phyloP scores from a whole-genome alignment of 768 basidiomycete genomes.

The Calocybe cyanea region DNA sequence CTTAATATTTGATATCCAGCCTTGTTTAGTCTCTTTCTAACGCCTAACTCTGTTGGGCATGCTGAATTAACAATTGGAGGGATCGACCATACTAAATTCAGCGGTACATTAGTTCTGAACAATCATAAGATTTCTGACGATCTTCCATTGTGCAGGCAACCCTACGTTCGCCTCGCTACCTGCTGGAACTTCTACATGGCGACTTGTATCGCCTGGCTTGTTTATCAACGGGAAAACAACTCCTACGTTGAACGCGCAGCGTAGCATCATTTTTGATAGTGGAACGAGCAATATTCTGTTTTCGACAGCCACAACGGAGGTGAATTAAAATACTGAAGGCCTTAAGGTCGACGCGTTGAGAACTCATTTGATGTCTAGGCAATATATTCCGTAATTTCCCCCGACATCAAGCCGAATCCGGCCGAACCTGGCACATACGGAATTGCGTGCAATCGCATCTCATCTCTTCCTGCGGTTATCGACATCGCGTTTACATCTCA shows the following conservation, averaged over 20 bases:
- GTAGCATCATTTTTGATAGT: conserved; percentile 53
- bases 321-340: conserved; percentile 16
- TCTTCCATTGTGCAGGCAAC: conserved; percentile 26
- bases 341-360: too few species aligned
- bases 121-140: neutral
- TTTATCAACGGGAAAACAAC: conserved; percentile 53
- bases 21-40: conserved; percentile 49
- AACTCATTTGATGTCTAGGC: conserved; percentile 28
- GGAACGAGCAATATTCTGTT: conserved; percentile 57
- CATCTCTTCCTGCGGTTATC: conserved; percentile 46
- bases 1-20: conserved; percentile 28
- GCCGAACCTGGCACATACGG: conserved; percentile 55
- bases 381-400: conserved; percentile 56
- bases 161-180: conserved; percentile 40
- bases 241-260: conserved; percentile 31
- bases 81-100: conserved; percentile 48
- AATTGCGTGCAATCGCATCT: conserved; percentile 44
- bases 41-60: conserved; percentile 41
- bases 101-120: conserved; percentile 24
- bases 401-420: conserved; percentile 47
- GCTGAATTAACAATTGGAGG: conserved; percentile 55
- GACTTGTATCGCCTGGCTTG: conserved; percentile 39
- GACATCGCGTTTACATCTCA: conserved; percentile 53
- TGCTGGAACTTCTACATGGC: conserved; percentile 37
- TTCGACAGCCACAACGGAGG: conserved; percentile 44